These are phyloP conservation scores for Triangularia setosa DNA, from an alignment of 2,329 filamentous ascomycete genomes.

Conservation along the genomic window DNA sequence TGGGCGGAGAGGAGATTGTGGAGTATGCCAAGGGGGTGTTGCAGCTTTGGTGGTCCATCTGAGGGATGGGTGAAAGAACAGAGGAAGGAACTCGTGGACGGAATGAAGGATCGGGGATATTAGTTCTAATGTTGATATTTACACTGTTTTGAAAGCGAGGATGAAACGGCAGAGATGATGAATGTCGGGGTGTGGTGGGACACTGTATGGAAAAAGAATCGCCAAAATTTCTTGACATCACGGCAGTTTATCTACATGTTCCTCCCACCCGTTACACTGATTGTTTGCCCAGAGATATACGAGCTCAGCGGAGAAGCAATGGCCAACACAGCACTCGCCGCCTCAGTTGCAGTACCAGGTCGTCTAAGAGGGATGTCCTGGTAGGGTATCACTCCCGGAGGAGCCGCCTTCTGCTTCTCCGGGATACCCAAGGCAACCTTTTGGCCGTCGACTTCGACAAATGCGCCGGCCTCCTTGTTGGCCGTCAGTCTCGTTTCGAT, in stretches of 20 bases:
- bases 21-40: constrained; percentile 89
- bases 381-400: constrained; percentile 40
- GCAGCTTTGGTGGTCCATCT: constrained; percentile 55
- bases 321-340: constrained; percentile 71
- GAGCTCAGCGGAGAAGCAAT: constrained; percentile 78
- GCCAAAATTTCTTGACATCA: background rate
- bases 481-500: constrained; percentile 77
- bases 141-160: background rate
- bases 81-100: background rate
- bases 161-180: background rate
- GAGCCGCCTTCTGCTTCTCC: constrained; percentile 48
- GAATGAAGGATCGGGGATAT: background rate
- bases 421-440: constrained; percentile 75
- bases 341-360: constrained; percentile 74
- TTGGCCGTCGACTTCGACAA: constrained; percentile 71
- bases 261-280: constrained; percentile 77
- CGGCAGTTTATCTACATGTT: constrained; percentile 45
- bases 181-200: constrained; percentile 9
- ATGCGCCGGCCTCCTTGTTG: constrained; percentile 79
- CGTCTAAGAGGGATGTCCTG: constrained; percentile 75
- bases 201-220: background rate
- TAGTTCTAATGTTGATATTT: background rate
- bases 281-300: constrained; percentile 83
- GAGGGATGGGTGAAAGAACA: background rate
- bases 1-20: constrained; percentile 92